Conservation (phyloP, 2,329 filamentous ascomycete species). For the Fusarium nanum region DNA sequence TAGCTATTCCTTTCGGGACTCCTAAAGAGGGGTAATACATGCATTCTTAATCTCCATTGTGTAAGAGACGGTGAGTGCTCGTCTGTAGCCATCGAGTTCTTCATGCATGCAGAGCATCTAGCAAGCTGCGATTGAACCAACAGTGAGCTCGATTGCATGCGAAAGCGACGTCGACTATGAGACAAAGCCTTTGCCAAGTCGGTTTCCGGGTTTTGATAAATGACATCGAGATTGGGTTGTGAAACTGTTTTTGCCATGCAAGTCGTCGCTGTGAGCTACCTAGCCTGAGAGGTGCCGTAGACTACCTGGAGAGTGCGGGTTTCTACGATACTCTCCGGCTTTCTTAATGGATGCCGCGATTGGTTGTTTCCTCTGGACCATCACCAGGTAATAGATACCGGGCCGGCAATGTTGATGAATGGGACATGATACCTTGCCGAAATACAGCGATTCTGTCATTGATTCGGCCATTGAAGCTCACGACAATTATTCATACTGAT, state of each 20-base stretch:
- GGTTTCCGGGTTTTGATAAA: not conserved
- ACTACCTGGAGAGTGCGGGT: not conserved
- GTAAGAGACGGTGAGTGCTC: slow-evolving; percentile 18
- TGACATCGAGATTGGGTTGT: not conserved
- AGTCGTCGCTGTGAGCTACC: not conserved
- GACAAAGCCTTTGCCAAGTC: not conserved
- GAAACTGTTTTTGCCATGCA: not conserved
- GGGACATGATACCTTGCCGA: not conserved
- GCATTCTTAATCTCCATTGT: not conserved
- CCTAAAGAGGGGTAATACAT: slow-evolving; percentile 7
- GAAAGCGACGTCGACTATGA: not conserved
- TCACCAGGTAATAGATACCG: not conserved
- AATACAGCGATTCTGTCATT: not conserved
- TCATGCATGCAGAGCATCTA: slow-evolving; percentile 2
- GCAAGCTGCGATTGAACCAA: not conserved
- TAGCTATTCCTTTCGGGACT: not conserved
- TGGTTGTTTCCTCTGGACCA: not conserved
- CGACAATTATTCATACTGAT: not conserved
- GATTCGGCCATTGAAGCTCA: not conserved
- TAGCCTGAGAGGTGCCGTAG: not conserved
- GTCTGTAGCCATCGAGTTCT: not conserved
- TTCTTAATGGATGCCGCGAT: not conserved
- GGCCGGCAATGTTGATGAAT: not conserved
- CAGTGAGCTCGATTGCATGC: not conserved
- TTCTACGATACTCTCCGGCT: not conserved